These are phyloP conservation scores for Pugionium dolabratum DNA, from an alignment of 345 rosid genomes.

Conservation along the genomic window DNA sequence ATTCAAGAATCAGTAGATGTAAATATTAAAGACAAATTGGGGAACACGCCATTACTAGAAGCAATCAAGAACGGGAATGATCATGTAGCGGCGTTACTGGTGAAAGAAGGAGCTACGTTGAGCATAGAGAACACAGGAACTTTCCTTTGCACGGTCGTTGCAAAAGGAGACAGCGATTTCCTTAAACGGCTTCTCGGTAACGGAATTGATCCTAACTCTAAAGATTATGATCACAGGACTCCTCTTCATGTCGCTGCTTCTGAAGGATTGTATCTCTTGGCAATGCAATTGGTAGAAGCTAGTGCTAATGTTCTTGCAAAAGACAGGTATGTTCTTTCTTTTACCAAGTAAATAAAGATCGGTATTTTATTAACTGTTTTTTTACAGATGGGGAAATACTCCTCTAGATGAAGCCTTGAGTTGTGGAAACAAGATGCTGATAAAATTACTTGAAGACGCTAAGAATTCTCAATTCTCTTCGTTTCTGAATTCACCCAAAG, in stretches of 20 bases:
- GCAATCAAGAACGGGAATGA: slow-evolving; percentile 74
- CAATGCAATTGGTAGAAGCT: slow-evolving; percentile 57
- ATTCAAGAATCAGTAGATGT: slow-evolving; percentile 59
- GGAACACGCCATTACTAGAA: slow-evolving; percentile 77
- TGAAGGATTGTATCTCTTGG: slow-evolving; percentile 54
- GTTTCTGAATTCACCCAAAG: slow-evolving; percentile 35
- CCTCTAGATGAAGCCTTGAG: slow-evolving; percentile 64
- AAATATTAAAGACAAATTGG: slow-evolving; percentile 58
- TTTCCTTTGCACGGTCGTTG: slow-evolving; percentile 63
- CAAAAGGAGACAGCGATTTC: slow-evolving; percentile 56
- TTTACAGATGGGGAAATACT: slow-evolving; percentile 78
- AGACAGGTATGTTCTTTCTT: slow-evolving; percentile 54
- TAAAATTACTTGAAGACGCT: slow-evolving; percentile 61
- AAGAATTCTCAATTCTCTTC: slow-evolving; percentile 50
- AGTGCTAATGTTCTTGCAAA: slow-evolving; percentile 71
- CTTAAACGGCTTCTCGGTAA: slow-evolving; percentile 55
- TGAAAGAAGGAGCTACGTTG: slow-evolving; percentile 61
- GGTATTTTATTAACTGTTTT: slow-evolving; percentile 4
- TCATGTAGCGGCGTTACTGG: slow-evolving; percentile 57
- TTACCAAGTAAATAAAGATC: background rate
- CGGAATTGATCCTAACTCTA: slow-evolving; percentile 72
- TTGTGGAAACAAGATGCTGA: slow-evolving; percentile 58
- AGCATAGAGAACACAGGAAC: slow-evolving; percentile 60
- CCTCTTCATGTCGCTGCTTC: slow-evolving; percentile 85
- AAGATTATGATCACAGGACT: slow-evolving; percentile 71